phyloP scores from a whole-genome alignment of 441 rosid species.

The Erysimum cheiri region DNA sequence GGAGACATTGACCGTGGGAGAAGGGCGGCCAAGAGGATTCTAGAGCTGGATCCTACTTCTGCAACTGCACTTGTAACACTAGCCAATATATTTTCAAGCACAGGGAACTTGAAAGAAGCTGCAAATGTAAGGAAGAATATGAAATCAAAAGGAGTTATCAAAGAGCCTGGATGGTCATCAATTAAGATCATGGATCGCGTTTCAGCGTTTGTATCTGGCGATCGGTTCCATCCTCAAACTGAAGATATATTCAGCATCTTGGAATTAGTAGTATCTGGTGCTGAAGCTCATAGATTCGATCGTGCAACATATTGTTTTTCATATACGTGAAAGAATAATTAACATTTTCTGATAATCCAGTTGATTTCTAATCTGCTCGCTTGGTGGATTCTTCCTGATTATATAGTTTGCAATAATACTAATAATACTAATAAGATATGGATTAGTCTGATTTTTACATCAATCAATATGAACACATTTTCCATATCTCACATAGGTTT shows the following conservation, averaged over 20 bases:
- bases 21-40: constrained; percentile 68
- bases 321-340: not conserved
- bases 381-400: not conserved
- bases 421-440: not conserved
- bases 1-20: constrained; percentile 73
- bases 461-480: constrained; percentile 16
- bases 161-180: constrained; percentile 91
- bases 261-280: constrained; percentile 45
- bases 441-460: constrained; percentile 20
- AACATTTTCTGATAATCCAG: not conserved
- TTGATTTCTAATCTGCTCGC: not conserved
- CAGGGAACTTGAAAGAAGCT: constrained; percentile 82
- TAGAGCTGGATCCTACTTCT: constrained; percentile 72
- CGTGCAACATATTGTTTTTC: not conserved
- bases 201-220: constrained; percentile 70
- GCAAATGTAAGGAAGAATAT: constrained; percentile 45
- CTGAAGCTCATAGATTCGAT: constrained; percentile 39
- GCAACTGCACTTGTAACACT: constrained; percentile 78
- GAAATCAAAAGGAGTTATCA: constrained; percentile 67
- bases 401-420: not conserved
- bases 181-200: constrained; percentile 60
- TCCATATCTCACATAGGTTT: constrained; percentile 6
- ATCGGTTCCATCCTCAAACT: constrained; percentile 53
- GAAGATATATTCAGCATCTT: constrained; percentile 60
- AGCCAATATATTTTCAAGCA: constrained; percentile 74